A percentile compares a stretch with the other conserved stretches of the same genome.
These are phyloP conservation scores for Solanum paucissectum DNA, from an alignment of 257 asterid genomes.

Conservation along the genomic window DNA sequence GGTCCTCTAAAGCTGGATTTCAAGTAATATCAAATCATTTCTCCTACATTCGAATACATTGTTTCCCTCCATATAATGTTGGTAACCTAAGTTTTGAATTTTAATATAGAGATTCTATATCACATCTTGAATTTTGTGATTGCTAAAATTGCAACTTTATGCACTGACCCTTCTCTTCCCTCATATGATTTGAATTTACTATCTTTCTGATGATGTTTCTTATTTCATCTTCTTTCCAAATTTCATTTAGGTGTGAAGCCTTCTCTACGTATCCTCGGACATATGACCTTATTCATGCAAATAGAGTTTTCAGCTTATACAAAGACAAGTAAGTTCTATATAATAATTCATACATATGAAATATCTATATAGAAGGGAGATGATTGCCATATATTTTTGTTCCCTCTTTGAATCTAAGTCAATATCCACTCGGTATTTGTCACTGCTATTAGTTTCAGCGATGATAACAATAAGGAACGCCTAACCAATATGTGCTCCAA, in stretches of 20 bases:
- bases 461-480: neutral
- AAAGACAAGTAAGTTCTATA: slow-evolving; percentile 23
- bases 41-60: neutral
- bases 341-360: neutral
- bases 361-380: neutral
- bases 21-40: neutral
- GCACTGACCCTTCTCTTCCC: neutral
- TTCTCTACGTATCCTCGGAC: slow-evolving; percentile 40
- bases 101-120: neutral
- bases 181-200: neutral
- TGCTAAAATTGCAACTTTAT: neutral
- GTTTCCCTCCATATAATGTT: neutral
- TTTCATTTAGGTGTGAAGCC: slow-evolving; percentile 30
- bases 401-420: neutral
- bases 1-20: neutral
- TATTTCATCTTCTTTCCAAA: neutral
- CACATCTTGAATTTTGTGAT: neutral
- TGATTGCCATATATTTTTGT: neutral
- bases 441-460: neutral
- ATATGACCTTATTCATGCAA: slow-evolving; percentile 34
- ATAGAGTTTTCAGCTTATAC: slow-evolving; percentile 28
- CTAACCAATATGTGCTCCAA: neutral
- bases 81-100: neutral
- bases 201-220: neutral
- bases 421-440: neutral